Percentiles rank a stretch among this genome's conserved stretches.
Conservation (phyloP, 2,329 filamentous ascomycete genomes). For the Dothistroma septosporum region DNA sequence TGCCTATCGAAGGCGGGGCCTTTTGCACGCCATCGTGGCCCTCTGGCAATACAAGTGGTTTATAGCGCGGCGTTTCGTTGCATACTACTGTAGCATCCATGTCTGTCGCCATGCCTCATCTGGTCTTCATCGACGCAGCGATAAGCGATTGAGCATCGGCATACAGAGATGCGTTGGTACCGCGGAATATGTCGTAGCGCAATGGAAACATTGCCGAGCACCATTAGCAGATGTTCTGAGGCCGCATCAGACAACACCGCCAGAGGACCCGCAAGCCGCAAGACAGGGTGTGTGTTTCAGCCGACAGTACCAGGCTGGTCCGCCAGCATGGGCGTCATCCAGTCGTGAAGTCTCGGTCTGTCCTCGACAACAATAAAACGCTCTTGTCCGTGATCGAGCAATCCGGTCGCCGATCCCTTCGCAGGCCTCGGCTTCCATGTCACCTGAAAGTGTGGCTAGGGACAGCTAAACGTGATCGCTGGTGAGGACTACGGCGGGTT, state of each 20-base stretch:
- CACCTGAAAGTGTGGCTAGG: too few species aligned
- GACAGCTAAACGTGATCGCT: too few species aligned
- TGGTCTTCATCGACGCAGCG: not conserved
- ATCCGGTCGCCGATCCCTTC: not conserved
- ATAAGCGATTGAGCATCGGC: not conserved
- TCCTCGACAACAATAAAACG: not conserved
- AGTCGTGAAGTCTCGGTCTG: not conserved
- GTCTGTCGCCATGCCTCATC: not conserved
- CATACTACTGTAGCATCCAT: not conserved
- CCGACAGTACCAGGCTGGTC: not conserved
- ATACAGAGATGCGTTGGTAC: not conserved
- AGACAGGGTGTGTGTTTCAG: not conserved
- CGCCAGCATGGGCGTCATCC: not conserved
- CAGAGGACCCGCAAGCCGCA: not conserved
- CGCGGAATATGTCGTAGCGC: not conserved
- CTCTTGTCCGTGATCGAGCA: not conserved
- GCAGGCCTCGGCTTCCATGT: too few species aligned
- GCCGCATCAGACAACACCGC: not conserved
- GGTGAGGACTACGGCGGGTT: too few species aligned
- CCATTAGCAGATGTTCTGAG: not conserved
- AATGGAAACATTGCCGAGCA: not conserved
- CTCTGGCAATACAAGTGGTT: not conserved
- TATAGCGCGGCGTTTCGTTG: not conserved
- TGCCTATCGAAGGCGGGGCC: not conserved
- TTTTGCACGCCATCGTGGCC: not conserved